These are phyloP conservation scores for Termitomyces sp. DNA, from an alignment of 768 basidiomycete genomes.

Conservation along the genomic window DNA sequence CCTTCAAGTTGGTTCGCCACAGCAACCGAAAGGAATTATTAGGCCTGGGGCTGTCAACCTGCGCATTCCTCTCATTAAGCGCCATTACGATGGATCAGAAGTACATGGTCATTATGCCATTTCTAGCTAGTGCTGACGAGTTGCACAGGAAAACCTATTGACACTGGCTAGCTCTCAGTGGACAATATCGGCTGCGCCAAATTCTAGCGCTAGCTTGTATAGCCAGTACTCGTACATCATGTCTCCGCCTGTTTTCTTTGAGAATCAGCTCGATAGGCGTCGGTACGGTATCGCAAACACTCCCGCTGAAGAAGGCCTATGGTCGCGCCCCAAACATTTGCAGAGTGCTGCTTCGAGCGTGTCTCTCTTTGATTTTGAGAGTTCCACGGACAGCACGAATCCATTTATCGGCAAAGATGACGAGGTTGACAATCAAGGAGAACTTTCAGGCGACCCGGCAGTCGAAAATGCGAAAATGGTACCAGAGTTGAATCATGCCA, in stretches of 20 bases:
- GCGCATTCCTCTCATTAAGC: constrained; percentile 9
- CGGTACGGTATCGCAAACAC: constrained; percentile 18
- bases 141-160: constrained; percentile 8
- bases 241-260: constrained; percentile 12
- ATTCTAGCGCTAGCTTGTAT: constrained; percentile 17
- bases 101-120: not conserved
- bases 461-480: not conserved
- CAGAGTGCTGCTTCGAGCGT: constrained; percentile 2
- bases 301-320: constrained; percentile 13
- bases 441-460: not conserved
- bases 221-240: constrained; percentile 17
- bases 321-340: constrained; percentile 1
- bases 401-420: not conserved
- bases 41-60: constrained; percentile 12
- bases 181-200: constrained; percentile 14
- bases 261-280: constrained; percentile 13
- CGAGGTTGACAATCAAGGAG: not conserved
- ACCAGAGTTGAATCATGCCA: not conserved
- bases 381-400: not conserved
- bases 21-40: constrained; percentile 3
- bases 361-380: constrained; percentile 5
- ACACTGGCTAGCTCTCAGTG: constrained; percentile 10
- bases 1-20: not conserved
- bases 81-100: constrained; percentile 5
- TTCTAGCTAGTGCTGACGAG: not conserved